Evolutionary conservation across 768 basidiomycete genomes (phyloP).

Genomic region (Serendipita indica): DNA sequence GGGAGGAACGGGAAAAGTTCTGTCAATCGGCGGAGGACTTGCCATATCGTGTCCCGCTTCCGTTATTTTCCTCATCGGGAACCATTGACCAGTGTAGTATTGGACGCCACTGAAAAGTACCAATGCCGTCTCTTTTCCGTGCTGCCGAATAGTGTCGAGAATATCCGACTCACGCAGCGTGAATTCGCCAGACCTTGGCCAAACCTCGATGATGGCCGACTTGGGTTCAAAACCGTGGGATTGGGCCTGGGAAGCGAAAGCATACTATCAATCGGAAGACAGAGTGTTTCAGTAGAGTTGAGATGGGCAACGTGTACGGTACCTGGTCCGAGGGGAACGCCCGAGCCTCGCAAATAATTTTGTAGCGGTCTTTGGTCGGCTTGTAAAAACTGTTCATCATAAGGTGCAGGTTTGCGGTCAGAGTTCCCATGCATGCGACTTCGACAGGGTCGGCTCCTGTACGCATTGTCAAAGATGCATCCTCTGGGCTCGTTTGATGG

Average conservation of each 20-base stretch:
- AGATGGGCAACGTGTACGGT: background rate
- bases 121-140: conserved; percentile 69
- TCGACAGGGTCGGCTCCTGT: conserved; percentile 76
- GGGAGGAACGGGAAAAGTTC: conserved; percentile 9
- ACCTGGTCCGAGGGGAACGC: conserved; percentile 98
- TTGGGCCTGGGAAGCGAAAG: conserved; percentile 80
- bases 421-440: conserved; percentile 88
- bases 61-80: conserved; percentile 77
- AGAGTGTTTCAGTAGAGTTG: background rate
- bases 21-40: conserved; percentile 16
- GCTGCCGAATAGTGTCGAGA: conserved; percentile 49
- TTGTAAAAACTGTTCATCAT: conserved; percentile 92
- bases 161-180: conserved; percentile 83
- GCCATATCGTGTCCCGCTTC: conserved; percentile 74
- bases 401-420: conserved; percentile 91
- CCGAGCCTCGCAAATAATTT: conserved; percentile 85
- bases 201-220: conserved; percentile 60
- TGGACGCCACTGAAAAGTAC: conserved; percentile 90
- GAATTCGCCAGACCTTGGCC: conserved; percentile 71
- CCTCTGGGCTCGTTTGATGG: conserved; percentile 1
- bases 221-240: conserved; percentile 65
- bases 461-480: conserved; percentile 17
- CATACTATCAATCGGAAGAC: conserved; percentile 47
- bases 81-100: conserved; percentile 94
- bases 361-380: conserved; percentile 69